Base-by-base conservation (phyloP, 768 basidiomycete genomes). In the Pisolithus marmoratus region DNA sequence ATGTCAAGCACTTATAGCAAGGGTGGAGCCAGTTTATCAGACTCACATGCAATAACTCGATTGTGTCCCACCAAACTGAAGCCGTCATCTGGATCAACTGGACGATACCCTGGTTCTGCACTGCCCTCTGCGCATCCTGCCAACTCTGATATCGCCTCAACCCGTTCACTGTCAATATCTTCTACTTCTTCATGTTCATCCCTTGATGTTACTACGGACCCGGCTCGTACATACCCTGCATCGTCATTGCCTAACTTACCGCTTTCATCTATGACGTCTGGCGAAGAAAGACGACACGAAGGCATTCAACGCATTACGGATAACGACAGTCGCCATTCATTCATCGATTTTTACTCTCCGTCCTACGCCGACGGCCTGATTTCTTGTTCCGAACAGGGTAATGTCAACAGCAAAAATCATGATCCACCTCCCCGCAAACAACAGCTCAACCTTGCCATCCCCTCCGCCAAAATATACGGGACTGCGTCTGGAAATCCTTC, bases 291-390 rank as follows among this genome's bases (percentile, higher is more conserved):
- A 50, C 59, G 58, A 52, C 51, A 47, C 22, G 52, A 54, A 47
- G 58, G 57, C 23, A 42, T 71, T n/a, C 53, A 56, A 44, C 45
- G 46, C 19, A 38, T 49, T 34, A 22, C 57, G 23, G 69, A 43
- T 71, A 68, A 69, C 64, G 70, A 72, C 15, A 27, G 26, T 55
- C 66, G 61, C 54, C 64, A 68, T 51, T 79, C 78, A 29, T 77
- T 78, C 58, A 76, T 79, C 42, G 75, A 79, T 64, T 62, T 80
- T 44, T 64, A 62, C 46, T 72, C 77, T 17, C 48, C 60, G 55
- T 60, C 62, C 55, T 53, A 27, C 17, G 26, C 53, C 14, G 63
- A 63, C 22, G 58, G 56, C 24, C 6, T 50, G 2, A 54, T 31
- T 47, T 17, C 44, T 34, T 51, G n/a, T 40, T 41, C 43, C 38